A percentile compares a stretch with the other conserved stretches of the same genome.
phyloP scores from a whole-genome alignment of 2,329 filamentous ascomycete species.

The Epichloe typhina region DNA sequence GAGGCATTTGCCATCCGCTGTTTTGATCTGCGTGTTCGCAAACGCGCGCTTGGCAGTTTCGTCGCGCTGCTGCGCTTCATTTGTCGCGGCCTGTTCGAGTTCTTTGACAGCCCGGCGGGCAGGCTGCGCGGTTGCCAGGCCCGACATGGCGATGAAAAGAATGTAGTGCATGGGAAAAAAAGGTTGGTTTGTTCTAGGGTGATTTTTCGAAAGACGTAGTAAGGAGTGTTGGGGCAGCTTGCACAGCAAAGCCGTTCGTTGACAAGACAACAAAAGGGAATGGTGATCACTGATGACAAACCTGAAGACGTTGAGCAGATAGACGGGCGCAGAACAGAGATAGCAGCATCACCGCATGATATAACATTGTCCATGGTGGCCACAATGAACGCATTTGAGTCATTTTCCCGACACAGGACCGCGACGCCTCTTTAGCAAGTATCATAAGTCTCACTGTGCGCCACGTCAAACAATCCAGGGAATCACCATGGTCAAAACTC shows the following conservation, averaged over 20 bases:
- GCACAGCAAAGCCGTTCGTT: background rate
- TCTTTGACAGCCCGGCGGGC: conserved; percentile 17
- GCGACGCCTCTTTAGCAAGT: background rate
- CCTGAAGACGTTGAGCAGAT: too few species aligned
- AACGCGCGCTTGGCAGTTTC: conserved; percentile 29
- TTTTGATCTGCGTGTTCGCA: conserved; percentile 30
- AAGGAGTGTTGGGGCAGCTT: background rate
- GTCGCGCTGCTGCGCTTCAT: conserved; percentile 32
- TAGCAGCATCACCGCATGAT: background rate
- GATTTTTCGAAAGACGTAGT: background rate
- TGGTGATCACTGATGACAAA: background rate
- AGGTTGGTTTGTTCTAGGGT: background rate
- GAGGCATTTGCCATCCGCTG: conserved; percentile 30
- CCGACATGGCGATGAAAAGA: background rate
- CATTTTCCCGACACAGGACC: too few species aligned
- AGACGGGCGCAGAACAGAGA: too few species aligned
- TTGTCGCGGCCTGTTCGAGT: conserved; percentile 29
- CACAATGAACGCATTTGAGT: too few species aligned
- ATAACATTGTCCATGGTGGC: background rate
- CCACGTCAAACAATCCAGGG: background rate
- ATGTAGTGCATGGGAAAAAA: background rate
- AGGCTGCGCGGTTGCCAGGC: background rate
- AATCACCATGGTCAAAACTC: background rate
- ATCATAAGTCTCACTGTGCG: background rate
- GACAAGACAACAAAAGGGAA: background rate